Base-by-base conservation (phyloP, 176 grass and related monocot genomes). In the Chrysopogon serrulatus region DNA sequence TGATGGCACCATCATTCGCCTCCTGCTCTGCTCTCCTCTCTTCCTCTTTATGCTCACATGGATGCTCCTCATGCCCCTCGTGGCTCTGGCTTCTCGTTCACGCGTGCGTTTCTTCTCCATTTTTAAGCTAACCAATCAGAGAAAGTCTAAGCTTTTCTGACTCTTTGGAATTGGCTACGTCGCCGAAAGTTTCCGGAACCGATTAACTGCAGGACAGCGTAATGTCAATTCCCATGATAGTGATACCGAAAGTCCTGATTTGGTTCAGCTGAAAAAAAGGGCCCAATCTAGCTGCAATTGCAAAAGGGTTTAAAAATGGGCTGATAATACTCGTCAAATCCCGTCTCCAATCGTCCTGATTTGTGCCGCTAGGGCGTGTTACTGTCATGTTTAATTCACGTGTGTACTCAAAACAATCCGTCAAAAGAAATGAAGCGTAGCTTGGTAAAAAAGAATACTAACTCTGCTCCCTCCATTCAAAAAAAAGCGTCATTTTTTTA, bases 1-100 rank as follows among this genome's bases (percentile, higher is more conserved):
- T 87, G 85, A 81, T 86, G 80, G 21, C 54, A 69, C 45, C 79
- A 90, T 87, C 66, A 85, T 78, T 42, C 36, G 30, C 17, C 63
- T 74, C 67, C 67, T 51, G 67, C 13, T 71, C 43, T 26, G 10
- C 59, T 37, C 11, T 40, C 28, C 43, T 61, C 15, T 23, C 10
- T 16, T 16, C n/a, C 59, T 12, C 17, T 9, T 67, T 81, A 64
- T 60, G 37, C 61, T 14, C 37, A 40, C 81, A 83, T 65, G 59
- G 30, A 74, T 28, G 28, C 2, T 8, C 28, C 2, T 8, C 28
- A 18, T 48, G 43, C 37, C 37, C 37, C 37, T 39, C 37, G 8
- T 42, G 73, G n/a, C 39, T 40, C 44, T 74, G 41, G 63, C 83
- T 78, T 78, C 83, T 62, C 40, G 34, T 36, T 79, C 81, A 84